Evolutionary conservation across 2,329 filamentous ascomycete species (phyloP), one percentile per base, ranked within the genome.

Genomic region (Pyrenophora graminea): DNA sequence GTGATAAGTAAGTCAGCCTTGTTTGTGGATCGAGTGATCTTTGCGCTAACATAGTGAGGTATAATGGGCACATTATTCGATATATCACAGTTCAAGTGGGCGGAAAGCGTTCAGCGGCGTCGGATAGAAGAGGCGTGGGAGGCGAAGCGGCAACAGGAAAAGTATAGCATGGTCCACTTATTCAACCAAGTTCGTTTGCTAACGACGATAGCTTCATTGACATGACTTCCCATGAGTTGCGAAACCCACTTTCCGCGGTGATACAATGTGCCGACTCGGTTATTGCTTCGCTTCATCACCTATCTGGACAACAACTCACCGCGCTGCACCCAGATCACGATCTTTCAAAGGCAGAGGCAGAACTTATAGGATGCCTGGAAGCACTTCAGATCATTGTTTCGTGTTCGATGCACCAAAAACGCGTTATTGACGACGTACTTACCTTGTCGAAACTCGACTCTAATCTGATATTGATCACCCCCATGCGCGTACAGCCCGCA

Each of bases 221-320:
- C 18, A 68, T 68, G 65, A 64, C 60, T 4, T 70, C 64, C 6
- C 74, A 77, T 51, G 75, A 78, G 56, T 71, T 50, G 17, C 59
- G 66, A 2, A 69, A 67, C 33, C 64, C 64, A 6, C 44, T 69
- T 6, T 70, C 64, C 8, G 75, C 76, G 0, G 73, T 78, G 7
- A 53, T 78, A 17, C 75, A 77, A 49, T 73, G 70, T 45, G 75
- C 76, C 1, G 76, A 78, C 36, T 72, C 71, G 0, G 74, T 78
- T 23, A 67, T 74, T 8, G 62, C 66, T 9, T 68, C 66, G 39
- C 68, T 55, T 38, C 66, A 58, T 42, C 56, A 58, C 38, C 15
- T 67, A 21, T 30, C 44, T 7, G 15, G 43, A 15, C 37, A 44
- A 13, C 42, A 55, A 15, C 15, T 55, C 5, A 32, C 33, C 21